Base-by-base conservation (phyloP, 257 asterid species). In the Catharanthus roseus region DNA sequence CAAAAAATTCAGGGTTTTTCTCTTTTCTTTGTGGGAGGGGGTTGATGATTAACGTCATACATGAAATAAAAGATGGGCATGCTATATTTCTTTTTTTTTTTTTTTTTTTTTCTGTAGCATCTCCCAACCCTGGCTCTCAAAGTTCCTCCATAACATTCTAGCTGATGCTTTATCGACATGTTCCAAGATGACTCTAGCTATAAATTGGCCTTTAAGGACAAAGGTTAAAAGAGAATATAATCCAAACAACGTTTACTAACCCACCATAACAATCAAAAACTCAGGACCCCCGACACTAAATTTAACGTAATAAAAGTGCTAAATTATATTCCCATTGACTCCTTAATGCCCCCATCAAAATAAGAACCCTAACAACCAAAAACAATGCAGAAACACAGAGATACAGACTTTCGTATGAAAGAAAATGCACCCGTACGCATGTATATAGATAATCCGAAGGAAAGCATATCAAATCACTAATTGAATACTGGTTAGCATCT, bases 341-440 rank as follows among this genome's bases (percentile, higher is more conserved):
- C 67, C 67, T 15, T 62, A 34, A 62, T 23, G 41, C 34, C 47
- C 47, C 16, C 2, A 34, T 36, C 21, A 7, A 62, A 19, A 34
- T 18, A 62, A 62, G 67, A 62, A 62, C 67, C 67, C 67, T 62
- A 62, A 62, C 26, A 62, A 62, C 67, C 47, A 61, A 18, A 62
- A 34, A 28, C 16, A 38, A 34, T 34, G 36, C 29, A 34, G 29
- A 36, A 33, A 34, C 47, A 62, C 67, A 33, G 67, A 34, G 0
- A 62, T 62, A 62, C 45, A 19, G 45, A 62, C 23, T 13, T 34
- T 9, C 47, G 23, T 18, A 62, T 6, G 13, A 34, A 62, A 2
- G 18, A 24, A 61, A 61, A 61, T n/a, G 45, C 42, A n/a, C 10
- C 41, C 10, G 18, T 61, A 34, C 29, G 3, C 45, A 33, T 7